phyloP scores from a whole-genome alignment of 2,329 filamentous ascomycete species.

The Fusarium kyushuense region DNA sequence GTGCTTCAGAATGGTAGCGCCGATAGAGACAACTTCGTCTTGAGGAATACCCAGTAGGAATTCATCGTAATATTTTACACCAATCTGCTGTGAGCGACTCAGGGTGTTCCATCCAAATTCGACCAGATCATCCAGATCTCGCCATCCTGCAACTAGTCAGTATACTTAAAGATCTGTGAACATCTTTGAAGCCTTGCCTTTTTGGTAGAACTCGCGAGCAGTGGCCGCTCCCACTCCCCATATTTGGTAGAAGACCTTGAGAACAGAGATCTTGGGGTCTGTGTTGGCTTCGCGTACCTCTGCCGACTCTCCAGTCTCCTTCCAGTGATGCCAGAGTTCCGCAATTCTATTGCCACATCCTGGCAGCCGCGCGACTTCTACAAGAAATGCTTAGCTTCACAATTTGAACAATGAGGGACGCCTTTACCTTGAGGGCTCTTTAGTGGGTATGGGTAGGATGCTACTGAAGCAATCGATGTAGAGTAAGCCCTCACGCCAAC shows the following conservation, averaged over 20 bases:
- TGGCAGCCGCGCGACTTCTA: conserved; percentile 71
- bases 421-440: conserved; percentile 57
- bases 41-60: conserved; percentile 79
- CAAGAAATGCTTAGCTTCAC: not conserved
- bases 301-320: conserved; percentile 66
- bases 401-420: not conserved
- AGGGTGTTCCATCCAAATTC: conserved; percentile 83
- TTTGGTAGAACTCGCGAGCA: conserved; percentile 83
- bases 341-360: conserved; percentile 86
- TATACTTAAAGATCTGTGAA: not conserved
- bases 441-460: conserved; percentile 77
- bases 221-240: conserved; percentile 92
- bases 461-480: conserved; percentile 83
- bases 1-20: conserved; percentile 70
- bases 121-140: conserved; percentile 86
- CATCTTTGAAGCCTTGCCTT: conserved; percentile 53
- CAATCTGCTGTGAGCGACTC: conserved; percentile 88
- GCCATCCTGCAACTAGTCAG: conserved; percentile 68
- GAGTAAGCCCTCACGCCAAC: conserved; percentile 89
- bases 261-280: conserved; percentile 72
- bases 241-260: conserved; percentile 82
- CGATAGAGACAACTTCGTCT: conserved; percentile 78
- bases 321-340: conserved; percentile 81
- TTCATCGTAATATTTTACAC: conserved; percentile 93
- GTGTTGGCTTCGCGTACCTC: conserved; percentile 73